Base-by-base conservation (phyloP, 1,139 yeast genomes). In the Candida tunisiensis region DNA sequence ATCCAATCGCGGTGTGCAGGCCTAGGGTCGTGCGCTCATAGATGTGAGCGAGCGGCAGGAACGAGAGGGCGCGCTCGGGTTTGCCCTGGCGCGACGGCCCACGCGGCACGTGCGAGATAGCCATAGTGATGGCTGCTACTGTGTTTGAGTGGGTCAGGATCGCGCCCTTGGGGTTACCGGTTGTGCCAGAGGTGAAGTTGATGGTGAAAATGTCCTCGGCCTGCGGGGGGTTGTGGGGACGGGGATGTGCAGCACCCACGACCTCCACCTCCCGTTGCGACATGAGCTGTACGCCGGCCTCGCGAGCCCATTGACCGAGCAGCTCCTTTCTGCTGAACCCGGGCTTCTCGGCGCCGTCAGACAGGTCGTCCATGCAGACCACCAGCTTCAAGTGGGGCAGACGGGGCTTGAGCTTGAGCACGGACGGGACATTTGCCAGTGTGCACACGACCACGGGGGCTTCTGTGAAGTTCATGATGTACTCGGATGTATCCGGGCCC, bases 91-190 rank as follows among this genome's bases (percentile, higher is more conserved):
- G n/a, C 29, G 13, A 36, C 25, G 35, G 45, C 46, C 8, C 47
- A 41, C 14, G 45, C 44, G 21, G 57, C 46, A 34, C 48, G 47
- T 18, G 37, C 33, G 9, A 44, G 38, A 16, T 40, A 45, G 47
- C 15, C 38, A 44, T 25, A 42, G 57, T 37, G 29, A 63, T 40
- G 7, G 69, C 69, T 8, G 77, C 59, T n/a, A 65, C 57, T 2
- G 69, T 63, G 37, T 56, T 59, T 23, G 49, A 47, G 31, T 75
- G 80, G 6, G 67, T 56, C 37, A 74, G 52, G 19, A 67, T 64
- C n/a, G 72, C 85, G 25, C 85, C 85, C 47, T 75, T 75, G 11
- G 85, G 85, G 31, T 58, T 48, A 11, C 83, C 83, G 3, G 85
- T 74, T 15, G 85, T 73, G 19, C 85, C 85, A 6, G 83, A 72